Percentiles rank a stretch among this genome's conserved stretches.
These are phyloP conservation scores for Holtermannia corniformis DNA, from an alignment of 768 basidiomycete genomes.

Conservation along the genomic window DNA sequence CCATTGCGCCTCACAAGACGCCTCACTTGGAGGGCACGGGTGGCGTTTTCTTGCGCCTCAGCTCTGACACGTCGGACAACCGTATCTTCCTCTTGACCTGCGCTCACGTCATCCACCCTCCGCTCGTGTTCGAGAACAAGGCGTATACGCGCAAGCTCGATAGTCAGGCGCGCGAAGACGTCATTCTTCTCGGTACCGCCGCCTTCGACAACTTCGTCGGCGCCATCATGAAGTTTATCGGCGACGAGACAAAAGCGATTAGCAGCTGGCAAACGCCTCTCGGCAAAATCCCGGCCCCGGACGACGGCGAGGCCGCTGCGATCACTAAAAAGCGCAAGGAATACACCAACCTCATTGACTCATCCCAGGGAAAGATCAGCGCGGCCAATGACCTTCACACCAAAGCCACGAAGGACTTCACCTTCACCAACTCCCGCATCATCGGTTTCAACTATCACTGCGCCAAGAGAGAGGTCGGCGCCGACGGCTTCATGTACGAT, in stretches of 20 bases:
- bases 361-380: conserved; percentile 20
- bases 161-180: conserved; percentile 36
- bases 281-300: conserved; percentile 19
- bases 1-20: conserved; percentile 37
- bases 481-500: conserved; percentile 38
- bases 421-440: conserved; percentile 27
- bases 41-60: conserved; percentile 38
- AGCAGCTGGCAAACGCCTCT: conserved; percentile 21
- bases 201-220: conserved; percentile 30
- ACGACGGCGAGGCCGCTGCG: conserved; percentile 15
- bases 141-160: conserved; percentile 11
- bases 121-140: conserved; percentile 30
- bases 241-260: conserved; percentile 16
- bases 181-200: conserved; percentile 38
- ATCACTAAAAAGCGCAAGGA: conserved; percentile 25
- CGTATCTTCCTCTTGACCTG: conserved; percentile 37
- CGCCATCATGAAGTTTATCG: conserved; percentile 34
- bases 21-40: conserved; percentile 44
- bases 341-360: conserved; percentile 16
- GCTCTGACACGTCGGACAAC: conserved; percentile 24
- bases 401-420: conserved; percentile 32
- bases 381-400: conserved; percentile 30
- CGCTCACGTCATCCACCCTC: conserved; percentile 43
- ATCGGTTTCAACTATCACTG: conserved; percentile 42
- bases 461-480: conserved; percentile 31